These are phyloP conservation scores for Petrea volubilis DNA, from an alignment of 257 asterid genomes.

Conservation along the genomic window DNA sequence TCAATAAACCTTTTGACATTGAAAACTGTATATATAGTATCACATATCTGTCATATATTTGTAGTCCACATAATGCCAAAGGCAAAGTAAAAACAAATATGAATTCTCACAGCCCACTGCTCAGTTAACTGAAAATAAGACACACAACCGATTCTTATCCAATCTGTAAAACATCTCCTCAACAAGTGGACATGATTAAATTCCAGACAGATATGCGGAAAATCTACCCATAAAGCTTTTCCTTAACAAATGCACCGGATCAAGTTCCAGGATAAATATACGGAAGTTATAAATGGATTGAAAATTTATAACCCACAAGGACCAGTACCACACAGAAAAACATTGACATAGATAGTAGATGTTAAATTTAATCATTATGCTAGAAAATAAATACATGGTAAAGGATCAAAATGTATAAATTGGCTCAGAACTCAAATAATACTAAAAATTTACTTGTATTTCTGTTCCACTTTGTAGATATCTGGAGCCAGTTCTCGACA, in stretches of 20 bases:
- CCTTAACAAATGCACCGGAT: background rate
- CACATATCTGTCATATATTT: background rate
- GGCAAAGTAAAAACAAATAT: background rate
- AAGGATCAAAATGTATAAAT: background rate
- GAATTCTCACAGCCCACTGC: too few relatives aligned
- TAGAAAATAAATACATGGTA: background rate
- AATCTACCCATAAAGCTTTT: background rate
- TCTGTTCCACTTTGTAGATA: slow-evolving; percentile 81
- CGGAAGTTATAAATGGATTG: background rate
- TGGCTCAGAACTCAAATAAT: background rate
- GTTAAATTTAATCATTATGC: background rate
- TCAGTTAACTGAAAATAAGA: background rate
- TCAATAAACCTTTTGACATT: background rate
- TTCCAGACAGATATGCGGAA: background rate
- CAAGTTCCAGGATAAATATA: background rate
- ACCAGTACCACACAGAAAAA: slow-evolving; percentile 2
- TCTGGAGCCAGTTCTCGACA: slow-evolving; percentile 90
- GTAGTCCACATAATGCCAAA: background rate
- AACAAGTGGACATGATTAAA: background rate
- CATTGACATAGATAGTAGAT: background rate
- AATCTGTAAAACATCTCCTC: background rate
- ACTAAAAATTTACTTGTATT: slow-evolving; percentile 60
- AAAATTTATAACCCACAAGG: background rate
- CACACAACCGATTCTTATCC: background rate
- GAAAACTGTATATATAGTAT: background rate